Evolutionary conservation across 257 asterid genomes (phyloP).

Genomic region (Hygrophila difformis): DNA sequence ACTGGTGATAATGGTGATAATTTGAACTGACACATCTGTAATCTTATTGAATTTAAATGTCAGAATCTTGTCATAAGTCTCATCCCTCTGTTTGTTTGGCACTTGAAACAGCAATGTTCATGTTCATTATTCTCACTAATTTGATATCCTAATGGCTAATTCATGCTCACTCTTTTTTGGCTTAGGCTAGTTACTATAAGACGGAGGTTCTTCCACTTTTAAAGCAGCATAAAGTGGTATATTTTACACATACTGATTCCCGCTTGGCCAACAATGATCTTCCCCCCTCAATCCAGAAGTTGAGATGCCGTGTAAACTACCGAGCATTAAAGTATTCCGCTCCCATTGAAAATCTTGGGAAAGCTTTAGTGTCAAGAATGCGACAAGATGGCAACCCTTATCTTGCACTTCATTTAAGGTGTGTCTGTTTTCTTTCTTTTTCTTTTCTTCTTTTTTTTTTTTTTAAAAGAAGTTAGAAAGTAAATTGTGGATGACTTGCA

Average conservation of each 20-base stretch:
- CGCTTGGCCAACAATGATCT: constrained; percentile 91
- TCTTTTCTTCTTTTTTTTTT: too few species aligned
- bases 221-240: constrained; percentile 89
- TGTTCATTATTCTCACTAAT: constrained; percentile 1
- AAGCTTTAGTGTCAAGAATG: constrained; percentile 69
- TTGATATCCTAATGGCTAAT: constrained; percentile 7
- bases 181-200: constrained; percentile 77
- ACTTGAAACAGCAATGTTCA: neutral
- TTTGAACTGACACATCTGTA: neutral
- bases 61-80: neutral
- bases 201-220: constrained; percentile 73
- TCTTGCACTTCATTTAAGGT: constrained; percentile 97
- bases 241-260: constrained; percentile 89
- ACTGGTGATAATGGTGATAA: neutral
- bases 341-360: constrained; percentile 65
- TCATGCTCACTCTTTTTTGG: constrained; percentile 5
- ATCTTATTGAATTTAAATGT: neutral
- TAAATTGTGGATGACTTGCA: too few species aligned
- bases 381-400: constrained; percentile 52
- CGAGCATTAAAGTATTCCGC: constrained; percentile 77
- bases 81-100: neutral
- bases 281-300: constrained; percentile 69
- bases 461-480: too few species aligned
- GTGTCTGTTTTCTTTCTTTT: too few species aligned
- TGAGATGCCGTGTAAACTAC: constrained; percentile 91